These are phyloP conservation scores for Alternaria viburni DNA, from an alignment of 2,329 filamentous ascomycete genomes.

Conservation along the genomic window DNA sequence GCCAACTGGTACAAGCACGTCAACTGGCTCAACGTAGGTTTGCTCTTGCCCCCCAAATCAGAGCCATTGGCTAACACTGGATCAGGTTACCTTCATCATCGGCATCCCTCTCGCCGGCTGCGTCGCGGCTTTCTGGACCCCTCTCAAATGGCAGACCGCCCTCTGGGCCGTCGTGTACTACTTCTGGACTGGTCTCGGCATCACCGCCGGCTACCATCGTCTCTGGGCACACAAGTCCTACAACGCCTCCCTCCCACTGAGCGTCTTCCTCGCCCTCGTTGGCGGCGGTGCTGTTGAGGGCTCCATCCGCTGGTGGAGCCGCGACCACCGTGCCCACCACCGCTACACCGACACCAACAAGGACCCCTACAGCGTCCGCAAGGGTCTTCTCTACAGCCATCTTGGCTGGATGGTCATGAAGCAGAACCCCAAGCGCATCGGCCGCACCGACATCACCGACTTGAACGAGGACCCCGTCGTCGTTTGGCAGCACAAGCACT, in stretches of 20 bases:
- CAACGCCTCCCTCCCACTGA: slow-evolving; percentile 52
- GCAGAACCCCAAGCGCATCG: slow-evolving; percentile 61
- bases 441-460: slow-evolving; percentile 59
- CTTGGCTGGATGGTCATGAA: slow-evolving; percentile 62
- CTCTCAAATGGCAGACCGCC: slow-evolving; percentile 73
- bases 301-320: slow-evolving; percentile 59
- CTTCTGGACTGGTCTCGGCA: slow-evolving; percentile 79
- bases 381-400: slow-evolving; percentile 59
- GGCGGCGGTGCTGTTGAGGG: slow-evolving; percentile 58
- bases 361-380: slow-evolving; percentile 61
- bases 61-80: slow-evolving; percentile 16
- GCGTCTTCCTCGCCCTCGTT: slow-evolving; percentile 57
- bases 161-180: slow-evolving; percentile 80
- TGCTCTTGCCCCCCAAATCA: background rate
- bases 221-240: slow-evolving; percentile 69
- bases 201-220: slow-evolving; percentile 68
- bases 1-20: slow-evolving; percentile 90
- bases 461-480: slow-evolving; percentile 59
- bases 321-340: slow-evolving; percentile 59
- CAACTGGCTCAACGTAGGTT: slow-evolving; percentile 85
- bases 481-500: slow-evolving; percentile 58
- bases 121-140: slow-evolving; percentile 79
- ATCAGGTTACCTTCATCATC: slow-evolving; percentile 81
- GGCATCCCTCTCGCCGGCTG: slow-evolving; percentile 77
- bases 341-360: slow-evolving; percentile 61